Evolutionary conservation across 306 rosid genomes (phyloP).

Genomic region (Castanea sativa): DNA sequence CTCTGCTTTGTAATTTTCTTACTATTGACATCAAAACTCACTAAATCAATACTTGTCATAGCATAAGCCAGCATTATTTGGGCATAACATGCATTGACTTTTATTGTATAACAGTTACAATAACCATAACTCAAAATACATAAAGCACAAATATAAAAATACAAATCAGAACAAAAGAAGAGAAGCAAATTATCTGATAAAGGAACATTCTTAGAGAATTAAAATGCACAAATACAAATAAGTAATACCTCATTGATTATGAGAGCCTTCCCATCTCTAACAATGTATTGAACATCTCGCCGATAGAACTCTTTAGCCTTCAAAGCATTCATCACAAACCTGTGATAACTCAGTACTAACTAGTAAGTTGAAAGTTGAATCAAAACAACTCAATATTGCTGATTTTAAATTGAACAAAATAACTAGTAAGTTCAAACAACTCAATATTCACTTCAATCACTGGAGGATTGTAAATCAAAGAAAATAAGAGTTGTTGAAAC

Average conservation of each 20-base stretch:
- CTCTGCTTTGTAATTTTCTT: background rate
- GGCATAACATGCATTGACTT: background rate
- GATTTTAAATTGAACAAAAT: background rate
- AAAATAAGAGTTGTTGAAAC: background rate
- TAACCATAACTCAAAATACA: background rate
- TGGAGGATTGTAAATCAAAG: background rate
- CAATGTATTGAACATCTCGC: constrained; percentile 86
- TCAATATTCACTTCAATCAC: background rate
- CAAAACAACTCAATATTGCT: background rate
- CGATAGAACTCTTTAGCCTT: constrained; percentile 97
- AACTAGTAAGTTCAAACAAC: constrained; percentile 1
- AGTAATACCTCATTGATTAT: constrained; percentile 84
- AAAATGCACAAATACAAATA: background rate
- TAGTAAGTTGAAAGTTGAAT: constrained; percentile 5
- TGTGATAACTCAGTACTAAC: constrained; percentile 45
- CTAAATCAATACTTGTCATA: background rate
- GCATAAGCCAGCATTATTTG: background rate
- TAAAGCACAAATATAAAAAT: background rate
- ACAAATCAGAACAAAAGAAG: background rate
- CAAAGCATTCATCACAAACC: constrained; percentile 93
- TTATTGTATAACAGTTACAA: background rate
- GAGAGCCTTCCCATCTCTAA: constrained; percentile 92
- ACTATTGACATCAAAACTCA: background rate
- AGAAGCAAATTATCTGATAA: background rate
- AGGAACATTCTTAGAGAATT: background rate